Evolutionary conservation across 2,329 filamentous ascomycete species (phyloP).

Genomic region (Curvularia verruculosa): DNA sequence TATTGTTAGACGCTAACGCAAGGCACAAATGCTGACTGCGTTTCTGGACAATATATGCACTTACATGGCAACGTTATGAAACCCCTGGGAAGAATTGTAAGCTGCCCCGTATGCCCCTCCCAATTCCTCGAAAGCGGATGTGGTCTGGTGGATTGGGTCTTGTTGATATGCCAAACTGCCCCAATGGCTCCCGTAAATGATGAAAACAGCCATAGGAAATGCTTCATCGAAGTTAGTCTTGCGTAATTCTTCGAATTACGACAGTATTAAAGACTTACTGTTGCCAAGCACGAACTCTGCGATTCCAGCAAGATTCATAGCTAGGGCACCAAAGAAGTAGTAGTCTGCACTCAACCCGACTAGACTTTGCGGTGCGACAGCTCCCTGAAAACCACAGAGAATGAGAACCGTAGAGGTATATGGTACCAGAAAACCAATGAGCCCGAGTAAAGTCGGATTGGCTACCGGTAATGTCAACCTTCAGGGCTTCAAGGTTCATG

Average conservation of each 20-base stretch:
- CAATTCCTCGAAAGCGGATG: conserved; percentile 18
- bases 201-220: conserved; percentile 32
- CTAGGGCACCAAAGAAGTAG: conserved; percentile 31
- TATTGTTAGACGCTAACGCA: not conserved
- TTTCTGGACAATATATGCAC: not conserved
- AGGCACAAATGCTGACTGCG: too few species aligned
- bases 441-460: conserved; percentile 28
- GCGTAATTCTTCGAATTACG: too few species aligned
- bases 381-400: conserved; percentile 30
- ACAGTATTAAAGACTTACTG: conserved; percentile 9
- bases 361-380: conserved; percentile 24
- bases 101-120: conserved; percentile 26
- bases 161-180: conserved; percentile 29
- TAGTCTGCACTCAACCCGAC: conserved; percentile 30
- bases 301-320: conserved; percentile 29
- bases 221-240: conserved; percentile 14
- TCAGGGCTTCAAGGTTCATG: not conserved
- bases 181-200: conserved; percentile 31
- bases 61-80: conserved; percentile 30
- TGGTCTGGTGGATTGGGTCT: conserved; percentile 26
- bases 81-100: conserved; percentile 30
- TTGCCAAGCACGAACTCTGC: conserved; percentile 31
- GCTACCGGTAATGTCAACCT: conserved; percentile 10
- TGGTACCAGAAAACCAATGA: conserved; percentile 28
- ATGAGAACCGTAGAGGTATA: conserved; percentile 31